Conservation (phyloP, 768 basidiomycete species). For the Jaapia argillacea region DNA sequence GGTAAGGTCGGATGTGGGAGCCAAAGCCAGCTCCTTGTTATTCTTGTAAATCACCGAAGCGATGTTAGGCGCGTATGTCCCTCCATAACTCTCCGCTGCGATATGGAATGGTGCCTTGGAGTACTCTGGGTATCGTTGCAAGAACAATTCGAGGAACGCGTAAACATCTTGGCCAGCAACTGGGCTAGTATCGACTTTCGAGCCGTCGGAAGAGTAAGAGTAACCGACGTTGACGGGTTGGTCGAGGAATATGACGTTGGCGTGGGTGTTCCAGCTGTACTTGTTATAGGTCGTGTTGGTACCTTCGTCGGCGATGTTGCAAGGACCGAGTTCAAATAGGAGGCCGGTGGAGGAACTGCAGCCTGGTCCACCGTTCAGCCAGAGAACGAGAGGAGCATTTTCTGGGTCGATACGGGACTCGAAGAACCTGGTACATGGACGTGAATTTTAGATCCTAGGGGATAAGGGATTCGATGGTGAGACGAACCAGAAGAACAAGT, state of each 20-base stretch:
- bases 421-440: slow-evolving; percentile 56
- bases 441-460: too few relatives aligned
- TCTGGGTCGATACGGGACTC: slow-evolving; percentile 69
- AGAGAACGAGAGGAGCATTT: slow-evolving; percentile 76
- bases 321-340: slow-evolving; percentile 90
- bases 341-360: slow-evolving; percentile 76
- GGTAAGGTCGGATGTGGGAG: slow-evolving; percentile 15
- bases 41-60: slow-evolving; percentile 72
- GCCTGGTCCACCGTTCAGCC: slow-evolving; percentile 77
- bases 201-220: slow-evolving; percentile 73
- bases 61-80: slow-evolving; percentile 75
- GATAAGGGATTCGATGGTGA: too few relatives aligned
- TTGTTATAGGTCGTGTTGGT: slow-evolving; percentile 63
- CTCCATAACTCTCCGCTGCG: slow-evolving; percentile 71
- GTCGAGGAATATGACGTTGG: slow-evolving; percentile 70
- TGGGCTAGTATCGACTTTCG: slow-evolving; percentile 68
- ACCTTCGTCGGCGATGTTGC: slow-evolving; percentile 60
- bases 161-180: slow-evolving; percentile 87
- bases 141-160: slow-evolving; percentile 75
- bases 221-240: slow-evolving; percentile 87
- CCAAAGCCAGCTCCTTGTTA: slow-evolving; percentile 49
- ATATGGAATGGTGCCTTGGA: slow-evolving; percentile 63
- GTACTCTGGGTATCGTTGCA: slow-evolving; percentile 69
- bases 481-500: slow-evolving; percentile 50
- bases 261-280: slow-evolving; percentile 76